Base-by-base conservation (phyloP, 345 rosid species). In the Eucalyptus albens region DNA sequence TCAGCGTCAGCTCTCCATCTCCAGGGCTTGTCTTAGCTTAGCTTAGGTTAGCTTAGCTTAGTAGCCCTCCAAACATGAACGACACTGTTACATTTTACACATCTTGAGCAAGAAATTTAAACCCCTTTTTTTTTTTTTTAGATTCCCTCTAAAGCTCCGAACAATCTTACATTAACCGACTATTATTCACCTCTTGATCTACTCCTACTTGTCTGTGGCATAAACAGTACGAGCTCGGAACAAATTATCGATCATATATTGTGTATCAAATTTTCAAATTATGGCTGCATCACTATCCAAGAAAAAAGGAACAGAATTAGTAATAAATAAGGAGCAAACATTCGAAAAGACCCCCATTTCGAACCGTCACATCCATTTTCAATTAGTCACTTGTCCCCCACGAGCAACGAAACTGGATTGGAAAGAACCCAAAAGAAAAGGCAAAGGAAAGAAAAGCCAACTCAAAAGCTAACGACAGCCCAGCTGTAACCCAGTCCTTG, bases 181-280 rank as follows among this genome's bases (percentile, higher is more conserved):
- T 29, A 13, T 13, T 33, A 29, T 62, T 13, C 15, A 29, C 69
- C 69, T 2, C 33, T 27, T 12, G 69, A 27, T 13, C 69, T 62
- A 62, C 31, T 27, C 4, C 17, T 62, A 29, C 16, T 27, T 29
- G 0, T 29, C 0, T 8, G 26, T 29, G 31, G 33, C 69, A 62
- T 62, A 29, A 62, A 29, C 17, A 62, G 33, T 13, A 6, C 31
- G 4, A 62, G 33, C 69, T 62, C 0, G 69, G 15, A 62, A 62
- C 8, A 13, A 27, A 60, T 60, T 27, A 27, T 0, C 8, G 1
- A 13, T 27, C 15, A 0, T 11, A 5, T 1, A 60, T 60, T 1
- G 14, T 0, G 1, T 60, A 12, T 60, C 4, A 2, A 6, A 60
- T 27, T 27, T 60, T 60, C 31, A 60, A 27, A 60, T 60, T 27